Evolutionary conservation across 192 early-diverging fungal species (phyloP), one percentile per base, ranked within the genome.

Genomic region (Gonapodya prolifera): DNA sequence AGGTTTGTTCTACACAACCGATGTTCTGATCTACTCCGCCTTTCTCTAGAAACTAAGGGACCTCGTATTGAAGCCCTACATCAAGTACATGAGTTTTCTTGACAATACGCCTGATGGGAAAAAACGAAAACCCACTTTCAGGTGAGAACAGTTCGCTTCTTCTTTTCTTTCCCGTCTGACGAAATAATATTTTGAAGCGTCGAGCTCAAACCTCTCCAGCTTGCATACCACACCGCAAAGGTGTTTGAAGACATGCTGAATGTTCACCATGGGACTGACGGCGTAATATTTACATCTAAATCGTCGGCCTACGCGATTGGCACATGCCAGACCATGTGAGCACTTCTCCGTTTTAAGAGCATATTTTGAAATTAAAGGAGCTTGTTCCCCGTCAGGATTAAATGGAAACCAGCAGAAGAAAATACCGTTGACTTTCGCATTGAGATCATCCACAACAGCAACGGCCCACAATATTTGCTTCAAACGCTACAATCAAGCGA

Each of bases 361-460:
- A 23, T 30, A 30, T 74, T 69, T 1, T 32, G 2, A 31, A 1
- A 13, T 34, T 28, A 35, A 31, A 29, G 35, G 35, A 30, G 70
- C 29, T 30, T 30, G 34, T 77, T 35, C 36, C 70, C 35, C 70
- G 69, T 69, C 34, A 94, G 93, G 81, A 79, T 94, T 74, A 95
- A 95, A 82, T 95, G 94, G 94, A 95, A 94, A 78, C 92, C 94
- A 18, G 86, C 91, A 2, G 82, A 86, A 78, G 92, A 94, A 73
- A 95, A 94, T 78, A 92, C 92, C 0, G 82, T 94, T 8, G 94
- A 95, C 77, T 92, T 95, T 32, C 83, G 82, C 70, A 75, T 93
- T n/a, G 45, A 78, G 18, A 75, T 79, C 2, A 61, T 90, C 2
- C 70, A 82, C 77, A 18, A 2, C 31, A 29, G 31, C 16, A 30